A percentile compares a stretch with the other conserved stretches of the same genome.
Evolutionary conservation across 2,329 filamentous ascomycete genomes (phyloP).

Genomic region (Emmonsiellopsis sp.): DNA sequence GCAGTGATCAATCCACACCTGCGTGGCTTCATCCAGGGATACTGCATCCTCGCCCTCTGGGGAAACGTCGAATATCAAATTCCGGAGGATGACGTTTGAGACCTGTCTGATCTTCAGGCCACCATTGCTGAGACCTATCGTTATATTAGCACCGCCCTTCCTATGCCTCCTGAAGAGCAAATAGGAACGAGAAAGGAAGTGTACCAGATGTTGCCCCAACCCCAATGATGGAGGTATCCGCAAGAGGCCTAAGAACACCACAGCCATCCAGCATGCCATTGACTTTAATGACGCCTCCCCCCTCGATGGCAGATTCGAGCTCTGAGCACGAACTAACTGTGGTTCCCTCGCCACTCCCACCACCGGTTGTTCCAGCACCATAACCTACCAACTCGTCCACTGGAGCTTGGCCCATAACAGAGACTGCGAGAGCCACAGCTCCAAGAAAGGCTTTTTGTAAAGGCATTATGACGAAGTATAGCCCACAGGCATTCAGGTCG

Average conservation of each 20-base stretch:
- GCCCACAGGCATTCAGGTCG: no score
- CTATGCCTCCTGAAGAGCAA: background rate
- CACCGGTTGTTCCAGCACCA: slow-evolving; percentile 36
- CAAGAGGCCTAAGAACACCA: slow-evolving; percentile 36
- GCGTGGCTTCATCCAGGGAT: slow-evolving; percentile 37
- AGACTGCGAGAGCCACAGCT: background rate
- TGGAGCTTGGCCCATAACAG: background rate
- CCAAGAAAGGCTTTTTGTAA: background rate
- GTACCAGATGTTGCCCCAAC: slow-evolving; percentile 34
- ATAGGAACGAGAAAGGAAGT: slow-evolving; percentile 2
- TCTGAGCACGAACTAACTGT: slow-evolving; percentile 37
- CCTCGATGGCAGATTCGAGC: slow-evolving; percentile 17
- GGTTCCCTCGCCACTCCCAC: slow-evolving; percentile 34
- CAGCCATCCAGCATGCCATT: slow-evolving; percentile 36
- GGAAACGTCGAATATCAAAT: slow-evolving; percentile 45
- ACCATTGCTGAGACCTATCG: slow-evolving; percentile 22
- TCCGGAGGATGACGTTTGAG: slow-evolving; percentile 27
- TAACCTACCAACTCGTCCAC: slow-evolving; percentile 2
- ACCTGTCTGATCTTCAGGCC: slow-evolving; percentile 40
- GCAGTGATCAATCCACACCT: slow-evolving; percentile 42
- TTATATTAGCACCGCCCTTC: slow-evolving; percentile 18
- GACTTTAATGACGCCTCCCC: slow-evolving; percentile 38
- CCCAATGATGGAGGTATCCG: slow-evolving; percentile 45
- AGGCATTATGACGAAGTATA: background rate
- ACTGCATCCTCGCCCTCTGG: slow-evolving; percentile 43